Base-by-base conservation (phyloP, 1,284 basidiomycete species). In the Naganishia sp. region DNA sequence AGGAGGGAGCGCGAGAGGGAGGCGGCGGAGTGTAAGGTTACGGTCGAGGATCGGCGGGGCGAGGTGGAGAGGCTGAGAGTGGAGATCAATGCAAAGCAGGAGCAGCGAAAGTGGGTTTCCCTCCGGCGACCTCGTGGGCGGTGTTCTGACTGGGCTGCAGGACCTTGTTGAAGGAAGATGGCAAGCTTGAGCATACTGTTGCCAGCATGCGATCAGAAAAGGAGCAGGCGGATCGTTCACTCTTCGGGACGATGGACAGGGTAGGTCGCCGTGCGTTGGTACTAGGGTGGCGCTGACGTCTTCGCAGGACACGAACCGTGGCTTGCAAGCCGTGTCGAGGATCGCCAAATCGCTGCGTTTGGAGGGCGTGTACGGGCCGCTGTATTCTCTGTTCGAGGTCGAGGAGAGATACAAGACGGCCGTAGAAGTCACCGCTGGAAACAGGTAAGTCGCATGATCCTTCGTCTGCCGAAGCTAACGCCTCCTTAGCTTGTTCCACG, bases 231-330 rank as follows among this genome's bases (percentile, higher is more conserved):
- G 90, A 97, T 79, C 84, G 94, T 63, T 81, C 81, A 17, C 81
- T 99, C 46, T 88, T 90, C 5, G 84, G 88, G 17, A 97, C 94
- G 87, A 96, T 98, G 92, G 94, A 97, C 78, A 91, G 92, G 82
- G 92, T 90, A 58, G 69, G 84, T 76, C 23, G 39, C 3, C 41
- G 3, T 18, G 21, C 25, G 66, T 13, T 41, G 21, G 31, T 41
- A 6, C 23, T 39, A 32, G 39, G 11, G 53, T 42, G 28, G 25
- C 23, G 35, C 25, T 18, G 18, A 53, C 62, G 68, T 25, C 42
- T 31, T 39, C 52, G 15, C 72, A 94, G 90, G 92, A 97, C 73
- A 97, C 94, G 0, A 91, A 90, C 3, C 85, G 85, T 68, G 95
- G 94, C 52, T 83, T 98, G 15, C 85, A 88, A 32, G 87, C 93